These are phyloP conservation scores for Nakazawaea holstii DNA, from an alignment of 805 yeast species.

Conservation along the genomic window DNA sequence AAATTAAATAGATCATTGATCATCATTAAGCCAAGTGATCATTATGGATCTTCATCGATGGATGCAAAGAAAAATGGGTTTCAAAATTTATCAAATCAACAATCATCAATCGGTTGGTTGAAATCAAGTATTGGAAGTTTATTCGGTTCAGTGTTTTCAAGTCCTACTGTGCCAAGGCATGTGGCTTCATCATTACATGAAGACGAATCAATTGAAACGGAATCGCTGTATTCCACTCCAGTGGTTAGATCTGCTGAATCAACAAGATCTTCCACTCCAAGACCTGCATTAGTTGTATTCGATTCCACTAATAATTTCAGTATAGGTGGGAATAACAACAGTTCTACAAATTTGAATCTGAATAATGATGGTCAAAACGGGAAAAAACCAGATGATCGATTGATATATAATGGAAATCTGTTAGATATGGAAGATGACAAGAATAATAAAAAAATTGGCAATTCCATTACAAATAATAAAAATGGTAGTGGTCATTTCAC, in stretches of 20 bases:
- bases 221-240: slow-evolving; percentile 8
- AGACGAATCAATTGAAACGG: too few species aligned
- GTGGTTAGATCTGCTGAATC: slow-evolving; percentile 6
- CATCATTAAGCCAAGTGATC: slow-evolving; percentile 56
- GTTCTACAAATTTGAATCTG: background rate
- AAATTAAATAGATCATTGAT: slow-evolving; percentile 66
- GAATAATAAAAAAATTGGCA: slow-evolving; percentile 10
- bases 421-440: slow-evolving; percentile 47
- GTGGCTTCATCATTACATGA: too few species aligned
- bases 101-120: slow-evolving; percentile 9
- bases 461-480: background rate
- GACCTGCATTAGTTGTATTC: slow-evolving; percentile 16
- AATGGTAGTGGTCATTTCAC: background rate
- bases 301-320: slow-evolving; percentile 21
- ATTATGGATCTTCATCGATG: slow-evolving; percentile 5
- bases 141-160: slow-evolving; percentile 7
- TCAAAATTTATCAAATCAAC: slow-evolving; percentile 6
- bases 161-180: background rate
- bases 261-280: slow-evolving; percentile 10
- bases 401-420: slow-evolving; percentile 55
- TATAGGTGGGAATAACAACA: slow-evolving; percentile 4
- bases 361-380: slow-evolving; percentile 12
- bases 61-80: slow-evolving; percentile 3
- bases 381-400: slow-evolving; percentile 28
- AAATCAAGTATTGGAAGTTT: slow-evolving; percentile 5